Percentiles rank a stretch among this genome's conserved stretches.
Evolutionary conservation across 2,329 filamentous ascomycete species (phyloP).

Genomic region (Elsinoe australis): DNA sequence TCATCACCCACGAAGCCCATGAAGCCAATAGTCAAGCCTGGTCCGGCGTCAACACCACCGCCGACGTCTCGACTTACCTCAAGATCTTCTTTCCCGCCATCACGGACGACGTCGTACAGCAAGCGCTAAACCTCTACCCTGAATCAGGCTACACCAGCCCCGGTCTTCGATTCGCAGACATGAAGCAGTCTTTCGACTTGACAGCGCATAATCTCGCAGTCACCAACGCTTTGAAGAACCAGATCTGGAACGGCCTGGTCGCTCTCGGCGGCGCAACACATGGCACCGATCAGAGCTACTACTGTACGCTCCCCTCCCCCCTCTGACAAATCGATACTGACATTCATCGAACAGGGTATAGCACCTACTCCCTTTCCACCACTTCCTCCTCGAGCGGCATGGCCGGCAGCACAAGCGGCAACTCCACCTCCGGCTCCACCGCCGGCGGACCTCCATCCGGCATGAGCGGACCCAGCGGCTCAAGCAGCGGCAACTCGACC

Average conservation of each 20-base stretch:
- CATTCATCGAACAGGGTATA: too few species aligned
- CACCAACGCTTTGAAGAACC: slow-evolving; percentile 31
- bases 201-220: slow-evolving; percentile 32
- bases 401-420: too few species aligned
- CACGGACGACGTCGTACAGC: slow-evolving; percentile 29
- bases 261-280: slow-evolving; percentile 30
- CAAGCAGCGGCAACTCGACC: too few species aligned
- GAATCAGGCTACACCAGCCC: slow-evolving; percentile 31
- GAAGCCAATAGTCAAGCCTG: slow-evolving; percentile 30
- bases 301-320: slow-evolving; percentile 32
- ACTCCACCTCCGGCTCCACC: too few species aligned
- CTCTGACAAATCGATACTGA: too few species aligned
- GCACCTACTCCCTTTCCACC: too few species aligned
- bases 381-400: too few species aligned
- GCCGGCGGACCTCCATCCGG: too few species aligned
- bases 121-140: slow-evolving; percentile 29
- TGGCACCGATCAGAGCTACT: slow-evolving; percentile 34
- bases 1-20: slow-evolving; percentile 33
- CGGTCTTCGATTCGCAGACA: slow-evolving; percentile 32
- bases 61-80: slow-evolving; percentile 30
- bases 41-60: slow-evolving; percentile 29
- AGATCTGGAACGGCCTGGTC: slow-evolving; percentile 34
- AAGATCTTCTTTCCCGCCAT: slow-evolving; percentile 32
- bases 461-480: too few species aligned
- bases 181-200: slow-evolving; percentile 32